A percentile compares a stretch with the other conserved stretches of the same genome.
These are phyloP conservation scores for Clonostachys sp. DNA, from an alignment of 2,329 filamentous ascomycete species.

Conservation along the genomic window DNA sequence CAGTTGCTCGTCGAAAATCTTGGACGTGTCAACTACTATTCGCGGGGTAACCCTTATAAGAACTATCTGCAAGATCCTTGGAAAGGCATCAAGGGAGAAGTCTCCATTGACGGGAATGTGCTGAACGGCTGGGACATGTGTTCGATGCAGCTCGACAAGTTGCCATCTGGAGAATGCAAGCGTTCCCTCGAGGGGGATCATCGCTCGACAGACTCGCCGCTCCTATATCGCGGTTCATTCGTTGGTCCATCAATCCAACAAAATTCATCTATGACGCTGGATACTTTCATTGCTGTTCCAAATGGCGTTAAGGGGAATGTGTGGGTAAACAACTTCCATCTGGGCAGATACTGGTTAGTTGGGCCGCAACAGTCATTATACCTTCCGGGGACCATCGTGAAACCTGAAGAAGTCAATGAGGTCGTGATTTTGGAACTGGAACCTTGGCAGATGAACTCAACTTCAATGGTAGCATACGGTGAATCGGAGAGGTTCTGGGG, in stretches of 20 bases:
- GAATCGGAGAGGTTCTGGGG: conserved; percentile 7
- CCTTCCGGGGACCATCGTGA: conserved; percentile 31
- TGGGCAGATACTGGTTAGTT: conserved; percentile 40
- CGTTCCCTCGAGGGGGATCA: no score
- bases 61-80: conserved; percentile 31
- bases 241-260: no score
- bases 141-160: no score
- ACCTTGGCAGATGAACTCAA: conserved; percentile 12
- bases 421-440: conserved; percentile 37
- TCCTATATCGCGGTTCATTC: no score
- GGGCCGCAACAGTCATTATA: conserved; percentile 44
- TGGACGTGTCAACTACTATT: conserved; percentile 34
- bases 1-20: conserved; percentile 44
- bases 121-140: no score
- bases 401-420: conserved; percentile 23
- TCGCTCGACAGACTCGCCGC: no score
- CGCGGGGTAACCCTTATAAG: conserved; percentile 9
- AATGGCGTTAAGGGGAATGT: no score
- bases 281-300: no score
- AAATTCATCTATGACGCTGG: no score
- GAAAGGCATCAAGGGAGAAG: conserved; percentile 33
- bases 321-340: conserved; percentile 15
- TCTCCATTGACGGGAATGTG: conserved; percentile 35
- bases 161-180: no score
- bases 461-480: conserved; percentile 1